Conservation (phyloP, 495 filamentous ascomycete species). For the Xylaria palmicola region DNA sequence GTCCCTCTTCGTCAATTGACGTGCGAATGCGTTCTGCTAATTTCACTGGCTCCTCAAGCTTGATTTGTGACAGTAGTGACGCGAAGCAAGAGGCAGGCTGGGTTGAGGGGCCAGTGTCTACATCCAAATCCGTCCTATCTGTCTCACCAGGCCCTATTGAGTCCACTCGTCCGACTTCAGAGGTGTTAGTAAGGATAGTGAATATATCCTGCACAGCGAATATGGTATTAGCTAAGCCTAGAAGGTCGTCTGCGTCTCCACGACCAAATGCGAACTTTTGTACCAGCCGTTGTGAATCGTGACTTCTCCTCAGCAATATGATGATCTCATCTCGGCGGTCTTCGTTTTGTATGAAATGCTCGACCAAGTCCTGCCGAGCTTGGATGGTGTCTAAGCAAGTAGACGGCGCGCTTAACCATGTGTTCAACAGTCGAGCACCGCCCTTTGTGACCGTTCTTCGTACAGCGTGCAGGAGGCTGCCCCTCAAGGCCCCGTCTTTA, state of each 20-base stretch:
- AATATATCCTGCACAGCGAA: slow-evolving; percentile 71
- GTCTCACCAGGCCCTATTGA: background rate
- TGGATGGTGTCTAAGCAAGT: slow-evolving; percentile 80
- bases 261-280: slow-evolving; percentile 90
- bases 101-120: background rate
- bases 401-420: slow-evolving; percentile 84
- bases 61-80: slow-evolving; percentile 59
- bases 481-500: slow-evolving; percentile 68
- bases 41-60: slow-evolving; percentile 63
- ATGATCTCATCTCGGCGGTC: slow-evolving; percentile 66
- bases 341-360: slow-evolving; percentile 61
- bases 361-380: slow-evolving; percentile 77
- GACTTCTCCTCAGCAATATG: slow-evolving; percentile 67
- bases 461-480: slow-evolving; percentile 86
- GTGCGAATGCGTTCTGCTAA: slow-evolving; percentile 69
- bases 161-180: background rate
- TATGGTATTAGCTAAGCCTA: slow-evolving; percentile 79
- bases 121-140: background rate
- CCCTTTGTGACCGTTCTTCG: slow-evolving; percentile 86
- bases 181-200: slow-evolving; percentile 25
- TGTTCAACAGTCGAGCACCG: slow-evolving; percentile 76
- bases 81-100: slow-evolving; percentile 40
- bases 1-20: slow-evolving; percentile 90
- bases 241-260: slow-evolving; percentile 91
- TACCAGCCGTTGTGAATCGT: slow-evolving; percentile 84